These are phyloP conservation scores for Trichoderma brevicompactum DNA, from an alignment of 2,329 filamentous ascomycete genomes.

Conservation along the genomic window DNA sequence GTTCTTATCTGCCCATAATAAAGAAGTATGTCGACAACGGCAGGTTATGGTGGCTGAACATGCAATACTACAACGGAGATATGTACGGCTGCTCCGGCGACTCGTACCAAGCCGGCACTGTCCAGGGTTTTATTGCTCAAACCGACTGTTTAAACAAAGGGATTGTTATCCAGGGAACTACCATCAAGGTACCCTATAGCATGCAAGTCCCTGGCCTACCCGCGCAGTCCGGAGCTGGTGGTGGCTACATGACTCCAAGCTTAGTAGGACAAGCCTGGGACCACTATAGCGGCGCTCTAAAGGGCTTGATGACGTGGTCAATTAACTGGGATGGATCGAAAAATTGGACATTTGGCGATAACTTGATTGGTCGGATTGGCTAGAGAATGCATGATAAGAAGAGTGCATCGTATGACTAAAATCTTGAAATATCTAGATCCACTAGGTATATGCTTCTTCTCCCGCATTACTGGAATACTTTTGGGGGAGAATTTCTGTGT, in stretches of 20 bases:
- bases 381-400: neutral
- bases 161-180: slow-evolving; percentile 39
- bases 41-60: slow-evolving; percentile 45
- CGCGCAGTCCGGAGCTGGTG: slow-evolving; percentile 41
- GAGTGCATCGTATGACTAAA: no score
- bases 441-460: no score
- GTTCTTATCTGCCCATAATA: slow-evolving; percentile 44
- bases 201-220: slow-evolving; percentile 45
- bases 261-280: slow-evolving; percentile 40
- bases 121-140: slow-evolving; percentile 42
- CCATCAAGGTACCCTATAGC: slow-evolving; percentile 41
- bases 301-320: slow-evolving; percentile 46
- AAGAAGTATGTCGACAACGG: slow-evolving; percentile 45
- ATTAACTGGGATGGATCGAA: slow-evolving; percentile 46
- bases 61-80: slow-evolving; percentile 47
- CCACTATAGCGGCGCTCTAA: slow-evolving; percentile 41
- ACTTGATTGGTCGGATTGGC: slow-evolving; percentile 34
- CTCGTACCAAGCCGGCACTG: slow-evolving; percentile 41
- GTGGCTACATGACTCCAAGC: slow-evolving; percentile 41
- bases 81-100: slow-evolving; percentile 44
- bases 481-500: no score
- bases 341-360: slow-evolving; percentile 43
- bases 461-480: no score
- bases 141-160: slow-evolving; percentile 44
- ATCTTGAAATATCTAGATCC: no score